Conservation (phyloP, 768 basidiomycete genomes). For the Naganishia randhawae region DNA sequence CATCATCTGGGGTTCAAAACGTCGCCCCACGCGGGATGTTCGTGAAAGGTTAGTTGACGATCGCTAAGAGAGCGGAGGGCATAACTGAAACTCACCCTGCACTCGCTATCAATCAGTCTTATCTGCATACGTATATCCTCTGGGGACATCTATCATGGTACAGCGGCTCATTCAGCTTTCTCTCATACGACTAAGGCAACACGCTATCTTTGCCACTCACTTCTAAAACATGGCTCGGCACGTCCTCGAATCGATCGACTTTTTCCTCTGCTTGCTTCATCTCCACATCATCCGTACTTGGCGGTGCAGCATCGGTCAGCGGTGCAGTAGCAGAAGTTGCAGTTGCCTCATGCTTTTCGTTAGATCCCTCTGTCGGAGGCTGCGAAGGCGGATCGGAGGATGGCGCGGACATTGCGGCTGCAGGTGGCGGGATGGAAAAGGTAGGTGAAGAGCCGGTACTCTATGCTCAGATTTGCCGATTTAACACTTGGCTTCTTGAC, state of each 20-base stretch:
- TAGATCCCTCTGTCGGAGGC: constrained; percentile 9
- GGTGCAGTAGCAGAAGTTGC: constrained; percentile 18
- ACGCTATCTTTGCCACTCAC: constrained; percentile 53
- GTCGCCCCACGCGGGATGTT: no score
- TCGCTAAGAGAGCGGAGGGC: background rate
- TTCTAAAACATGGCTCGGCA: constrained; percentile 78
- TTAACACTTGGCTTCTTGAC: no score
- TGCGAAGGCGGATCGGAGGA: constrained; percentile 23
- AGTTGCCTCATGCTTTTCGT: background rate
- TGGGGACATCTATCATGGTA: constrained; percentile 51
- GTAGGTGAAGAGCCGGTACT: background rate
- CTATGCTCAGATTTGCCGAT: no score
- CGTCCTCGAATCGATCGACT: constrained; percentile 79
- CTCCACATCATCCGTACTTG: constrained; percentile 34
- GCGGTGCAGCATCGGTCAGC: constrained; percentile 22
- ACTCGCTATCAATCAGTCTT: constrained; percentile 92
- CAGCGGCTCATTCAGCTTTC: background rate
- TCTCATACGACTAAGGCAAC: background rate
- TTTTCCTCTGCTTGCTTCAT: constrained; percentile 41
- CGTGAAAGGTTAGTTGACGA: background rate
- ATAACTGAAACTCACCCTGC: constrained; percentile 62
- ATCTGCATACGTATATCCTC: constrained; percentile 87
- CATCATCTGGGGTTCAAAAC: constrained; percentile 67
- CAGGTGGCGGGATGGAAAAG: background rate
- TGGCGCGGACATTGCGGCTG: constrained; percentile 15